Base-by-base conservation (phyloP, 306 rosid species). In the Quercus variabilis region DNA sequence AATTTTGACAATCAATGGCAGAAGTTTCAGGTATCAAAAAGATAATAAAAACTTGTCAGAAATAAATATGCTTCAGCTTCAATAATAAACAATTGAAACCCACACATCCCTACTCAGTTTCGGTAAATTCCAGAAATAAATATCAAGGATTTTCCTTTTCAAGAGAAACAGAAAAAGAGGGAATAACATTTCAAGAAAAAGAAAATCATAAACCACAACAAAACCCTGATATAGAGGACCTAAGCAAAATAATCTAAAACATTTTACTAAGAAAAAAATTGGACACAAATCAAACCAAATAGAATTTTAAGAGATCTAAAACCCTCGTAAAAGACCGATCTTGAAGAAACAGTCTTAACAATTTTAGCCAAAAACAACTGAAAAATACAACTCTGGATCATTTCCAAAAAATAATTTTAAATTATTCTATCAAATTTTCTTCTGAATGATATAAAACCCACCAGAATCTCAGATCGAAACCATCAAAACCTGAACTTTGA, bases 401-500 rank as follows among this genome's bases (percentile, higher is more conserved):
- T 70, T 46, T 71, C 11, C 8, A 51, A 41, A 68, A 41, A 68
- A 70, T 52, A 55, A 17, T 15, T 14, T 15, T 12, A 68, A 76
- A 15, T 25, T 69, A 38, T 51, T 35, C 23, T 7, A 74, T 72
- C 52, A 46, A 49, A 49, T 49, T 49, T 49, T n/a, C 28, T 18
- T 55, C 8, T 60, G 49, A 76, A 57, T 18, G 28, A 54, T 56
- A 69, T 49, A 52, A 69, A 33, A 33, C 71, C 71, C 20, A 68
- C 76, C 12, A 19, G 78, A 81, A 79, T 62, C 77, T 43, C 74
- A 82, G 90, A 92, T 88, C 90, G 67, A 88, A 85, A 63, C 77
- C 90, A 83, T 41, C 65, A 69, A 73, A 76, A 56, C 65, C 79
- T 1, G 56, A 84, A 77, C 59, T 86, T 38, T 11, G 76, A 17